Conservation (phyloP, 2,329 filamentous ascomycete genomes). For the Aspergillus nomiae region DNA sequence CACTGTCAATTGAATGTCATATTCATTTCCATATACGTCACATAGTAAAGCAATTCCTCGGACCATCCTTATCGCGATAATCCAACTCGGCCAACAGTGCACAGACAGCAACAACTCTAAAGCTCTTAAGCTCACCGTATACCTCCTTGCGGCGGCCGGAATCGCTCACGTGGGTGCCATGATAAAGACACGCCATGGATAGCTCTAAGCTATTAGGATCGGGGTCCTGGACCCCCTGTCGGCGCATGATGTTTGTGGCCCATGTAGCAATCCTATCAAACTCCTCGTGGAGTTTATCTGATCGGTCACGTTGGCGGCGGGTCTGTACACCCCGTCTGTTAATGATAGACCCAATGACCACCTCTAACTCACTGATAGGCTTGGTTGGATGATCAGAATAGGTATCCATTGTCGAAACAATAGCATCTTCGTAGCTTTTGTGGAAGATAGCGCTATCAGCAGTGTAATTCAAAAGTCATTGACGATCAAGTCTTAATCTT, state of each 20-base stretch:
- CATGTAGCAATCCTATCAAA: slow-evolving; percentile 33
- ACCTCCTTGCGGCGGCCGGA: background rate
- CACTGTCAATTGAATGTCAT: background rate
- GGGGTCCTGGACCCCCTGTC: background rate
- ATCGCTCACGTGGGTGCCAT: slow-evolving; percentile 1
- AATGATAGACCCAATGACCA: slow-evolving; percentile 61
- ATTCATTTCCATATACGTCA: background rate
- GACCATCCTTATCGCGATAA: background rate
- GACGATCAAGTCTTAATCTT: background rate
- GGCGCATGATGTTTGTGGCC: slow-evolving; percentile 18
- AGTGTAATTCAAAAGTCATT: background rate
- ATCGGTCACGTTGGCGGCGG: slow-evolving; percentile 44
- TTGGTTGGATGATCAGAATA: slow-evolving; percentile 45
- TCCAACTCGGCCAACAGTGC: slow-evolving; percentile 21
- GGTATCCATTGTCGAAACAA: slow-evolving; percentile 51
- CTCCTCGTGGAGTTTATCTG: slow-evolving; percentile 46
- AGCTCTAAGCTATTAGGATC: slow-evolving; percentile 15
- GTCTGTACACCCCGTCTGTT: slow-evolving; percentile 48
- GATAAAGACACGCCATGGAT: slow-evolving; percentile 20
- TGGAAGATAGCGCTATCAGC: background rate
- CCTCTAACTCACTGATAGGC: slow-evolving; percentile 54
- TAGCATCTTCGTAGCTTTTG: slow-evolving; percentile 55
- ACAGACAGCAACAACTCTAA: slow-evolving; percentile 19
- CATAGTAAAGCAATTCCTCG: background rate
- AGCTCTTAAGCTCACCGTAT: slow-evolving; percentile 18